Conservation (phyloP, 208 protist genomes). For the Strigomonas culicis region DNA sequence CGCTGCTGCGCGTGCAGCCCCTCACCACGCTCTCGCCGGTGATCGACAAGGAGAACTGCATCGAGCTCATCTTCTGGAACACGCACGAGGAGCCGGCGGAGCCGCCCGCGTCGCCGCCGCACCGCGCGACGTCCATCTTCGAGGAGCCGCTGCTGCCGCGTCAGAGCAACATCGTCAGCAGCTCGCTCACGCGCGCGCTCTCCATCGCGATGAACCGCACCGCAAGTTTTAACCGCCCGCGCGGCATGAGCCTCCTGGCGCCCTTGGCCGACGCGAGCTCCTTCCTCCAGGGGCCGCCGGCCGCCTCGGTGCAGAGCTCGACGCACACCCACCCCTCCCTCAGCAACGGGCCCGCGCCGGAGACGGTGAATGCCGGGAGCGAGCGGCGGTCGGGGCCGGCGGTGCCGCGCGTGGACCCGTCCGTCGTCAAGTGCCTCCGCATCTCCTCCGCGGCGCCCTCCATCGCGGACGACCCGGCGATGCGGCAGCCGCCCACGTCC, state of each 20-base stretch:
- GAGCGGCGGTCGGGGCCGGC: slow-evolving; percentile 10
- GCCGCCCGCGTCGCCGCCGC: slow-evolving; percentile 5
- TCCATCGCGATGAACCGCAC: background rate
- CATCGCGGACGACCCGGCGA: too few species aligned
- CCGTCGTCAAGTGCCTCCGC: background rate
- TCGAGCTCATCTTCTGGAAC: slow-evolving; percentile 80
- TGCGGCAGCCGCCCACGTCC: too few species aligned
- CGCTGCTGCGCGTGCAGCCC: slow-evolving; percentile 61
- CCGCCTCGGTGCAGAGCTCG: too few species aligned
- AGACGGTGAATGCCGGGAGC: slow-evolving; percentile 3
- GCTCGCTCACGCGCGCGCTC: background rate
- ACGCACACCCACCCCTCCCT: background rate
- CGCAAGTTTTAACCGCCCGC: background rate
- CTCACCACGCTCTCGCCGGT: slow-evolving; percentile 54
- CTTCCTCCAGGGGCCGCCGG: too few species aligned
- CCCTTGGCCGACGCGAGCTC: background rate
- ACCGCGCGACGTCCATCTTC: background rate
- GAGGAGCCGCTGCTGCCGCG: background rate
- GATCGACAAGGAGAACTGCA: slow-evolving; percentile 76
- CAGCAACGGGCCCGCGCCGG: slow-evolving; percentile 1
- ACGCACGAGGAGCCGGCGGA: slow-evolving; percentile 12
- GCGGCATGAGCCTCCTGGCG: background rate
- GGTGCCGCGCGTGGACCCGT: background rate
- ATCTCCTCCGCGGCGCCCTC: too few species aligned
- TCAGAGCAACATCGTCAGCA: background rate